Percentiles rank a stretch among this genome's conserved stretches.
These are phyloP conservation scores for Pseudoneurospora amorphoporcata DNA, from an alignment of 495 filamentous ascomycete species.

Conservation along the genomic window DNA sequence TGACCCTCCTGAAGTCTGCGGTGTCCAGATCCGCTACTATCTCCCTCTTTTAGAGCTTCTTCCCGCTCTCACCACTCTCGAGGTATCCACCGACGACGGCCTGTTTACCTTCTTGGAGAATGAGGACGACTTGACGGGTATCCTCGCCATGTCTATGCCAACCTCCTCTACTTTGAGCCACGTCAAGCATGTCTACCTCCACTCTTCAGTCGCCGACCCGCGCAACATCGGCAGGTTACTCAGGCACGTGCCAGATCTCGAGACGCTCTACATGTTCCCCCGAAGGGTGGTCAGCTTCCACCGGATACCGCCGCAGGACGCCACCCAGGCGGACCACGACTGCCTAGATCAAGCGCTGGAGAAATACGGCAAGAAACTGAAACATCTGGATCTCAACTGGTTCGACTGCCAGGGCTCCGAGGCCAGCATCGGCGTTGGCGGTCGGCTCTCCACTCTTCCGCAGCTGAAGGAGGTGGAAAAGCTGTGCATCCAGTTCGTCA, in stretches of 20 bases:
- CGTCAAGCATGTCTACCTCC: conserved; percentile 21
- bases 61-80: conserved; percentile 19
- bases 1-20: conserved; percentile 13
- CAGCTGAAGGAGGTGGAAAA: conserved; percentile 9
- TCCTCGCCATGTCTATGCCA: neutral
- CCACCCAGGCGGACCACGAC: conserved; percentile 7
- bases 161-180: neutral
- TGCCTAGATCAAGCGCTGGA: conserved; percentile 16
- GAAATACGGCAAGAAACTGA: conserved; percentile 14
- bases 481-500: conserved; percentile 18
- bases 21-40: conserved; percentile 14
- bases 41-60: conserved; percentile 6
- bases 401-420: conserved; percentile 10
- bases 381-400: conserved; percentile 22
- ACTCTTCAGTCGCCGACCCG: conserved; percentile 18
- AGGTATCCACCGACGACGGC: conserved; percentile 22
- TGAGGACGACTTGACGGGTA: neutral
- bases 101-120: conserved; percentile 2
- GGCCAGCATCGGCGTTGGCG: conserved; percentile 15
- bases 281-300: conserved; percentile 5
- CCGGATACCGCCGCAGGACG: neutral
- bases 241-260: conserved; percentile 16
- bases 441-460: conserved; percentile 17
- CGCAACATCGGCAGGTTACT: conserved; percentile 16
- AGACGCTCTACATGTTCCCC: conserved; percentile 24